These are phyloP conservation scores for Rhinocladiella mackenziei DNA, from an alignment of 2,329 filamentous ascomycete species.

Conservation along the genomic window DNA sequence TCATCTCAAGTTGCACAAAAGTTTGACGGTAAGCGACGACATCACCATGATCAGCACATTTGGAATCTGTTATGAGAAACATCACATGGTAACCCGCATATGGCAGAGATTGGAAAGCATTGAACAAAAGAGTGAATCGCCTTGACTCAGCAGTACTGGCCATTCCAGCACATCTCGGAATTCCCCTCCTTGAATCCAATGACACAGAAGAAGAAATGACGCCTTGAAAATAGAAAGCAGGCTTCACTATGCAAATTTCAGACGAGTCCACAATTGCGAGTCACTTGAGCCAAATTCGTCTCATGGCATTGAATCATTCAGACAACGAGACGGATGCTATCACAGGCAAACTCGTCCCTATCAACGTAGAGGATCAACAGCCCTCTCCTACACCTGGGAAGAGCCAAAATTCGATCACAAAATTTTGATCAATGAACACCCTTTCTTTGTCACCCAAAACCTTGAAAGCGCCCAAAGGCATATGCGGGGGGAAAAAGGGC, in stretches of 20 bases:
- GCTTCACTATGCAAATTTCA: neutral
- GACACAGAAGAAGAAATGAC: neutral
- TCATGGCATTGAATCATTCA: slow-evolving; percentile 4
- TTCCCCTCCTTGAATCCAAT: neutral
- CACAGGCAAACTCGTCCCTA: neutral
- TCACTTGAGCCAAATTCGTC: slow-evolving; percentile 8
- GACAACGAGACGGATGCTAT: slow-evolving; percentile 3
- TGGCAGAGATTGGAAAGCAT: slow-evolving; percentile 6
- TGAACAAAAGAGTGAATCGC: slow-evolving; percentile 6
- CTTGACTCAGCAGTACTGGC: slow-evolving; percentile 5
- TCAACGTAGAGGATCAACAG: slow-evolving; percentile 3
- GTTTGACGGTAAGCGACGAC: neutral
- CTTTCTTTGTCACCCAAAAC: slow-evolving; percentile 3
- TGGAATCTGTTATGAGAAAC: slow-evolving; percentile 5
- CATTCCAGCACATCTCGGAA: slow-evolving; percentile 6
- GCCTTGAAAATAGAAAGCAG: neutral
- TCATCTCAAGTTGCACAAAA: neutral
- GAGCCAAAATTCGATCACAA: slow-evolving; percentile 4
- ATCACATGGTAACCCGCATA: slow-evolving; percentile 7
- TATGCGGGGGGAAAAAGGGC: slow-evolving; percentile 6
- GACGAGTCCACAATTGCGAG: slow-evolving; percentile 5
- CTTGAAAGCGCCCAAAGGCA: slow-evolving; percentile 6
- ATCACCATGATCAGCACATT: neutral
- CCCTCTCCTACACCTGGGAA: slow-evolving; percentile 10
- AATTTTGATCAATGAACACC: slow-evolving; percentile 5